Base-by-base conservation (phyloP, 78 protist species). In the Isochrysis galbana region DNA sequence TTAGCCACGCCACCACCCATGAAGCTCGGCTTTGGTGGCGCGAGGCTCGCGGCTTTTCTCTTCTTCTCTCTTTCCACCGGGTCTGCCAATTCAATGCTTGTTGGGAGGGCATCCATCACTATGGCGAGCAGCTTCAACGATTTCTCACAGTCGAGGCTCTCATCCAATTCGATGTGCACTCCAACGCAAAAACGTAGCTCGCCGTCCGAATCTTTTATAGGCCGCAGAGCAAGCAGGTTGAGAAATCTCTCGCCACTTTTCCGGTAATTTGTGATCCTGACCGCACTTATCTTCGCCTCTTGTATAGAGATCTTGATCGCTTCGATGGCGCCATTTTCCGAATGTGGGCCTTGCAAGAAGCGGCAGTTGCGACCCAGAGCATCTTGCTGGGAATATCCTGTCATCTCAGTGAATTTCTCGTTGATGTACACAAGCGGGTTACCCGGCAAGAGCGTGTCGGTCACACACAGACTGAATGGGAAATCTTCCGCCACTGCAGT, bases 281-380 rank as follows among this genome's bases (percentile, higher is more conserved):
- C 86, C 36, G 1, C 0, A 47, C 21, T 25, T 5, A 21, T 34
- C 21, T 23, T 10, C 38, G 21, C 48, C 19, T 1, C 1, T 38
- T 39, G 78, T 4, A 69, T 26, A 0, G 78, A 42, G 1, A 2
- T 21, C 5, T 0, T 0, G 42, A 83, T 26, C 23, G 21, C 42
- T 23, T 26, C 44, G 5, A 83, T 41, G 44, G 89, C 1, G 42
- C 10, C 26, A 19, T 17, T 41, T 19, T 87, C 91, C 26, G 91
- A 55, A 32, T 5, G 25, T 14, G 44, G 47, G 7, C 91, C 91
- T 47, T 87, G 91, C 55, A 87, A 47, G 78, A 87, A 55, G 48
- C 91, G 91, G 91, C 91, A 87, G 78, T 87, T 87, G 47, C 78
- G 91, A 2, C 91, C 91, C 2, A 55, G 42, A 21, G 21, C 47